Conservation (phyloP, 2,329 filamentous ascomycete species). For the Ophiocordyceps robertsii region DNA sequence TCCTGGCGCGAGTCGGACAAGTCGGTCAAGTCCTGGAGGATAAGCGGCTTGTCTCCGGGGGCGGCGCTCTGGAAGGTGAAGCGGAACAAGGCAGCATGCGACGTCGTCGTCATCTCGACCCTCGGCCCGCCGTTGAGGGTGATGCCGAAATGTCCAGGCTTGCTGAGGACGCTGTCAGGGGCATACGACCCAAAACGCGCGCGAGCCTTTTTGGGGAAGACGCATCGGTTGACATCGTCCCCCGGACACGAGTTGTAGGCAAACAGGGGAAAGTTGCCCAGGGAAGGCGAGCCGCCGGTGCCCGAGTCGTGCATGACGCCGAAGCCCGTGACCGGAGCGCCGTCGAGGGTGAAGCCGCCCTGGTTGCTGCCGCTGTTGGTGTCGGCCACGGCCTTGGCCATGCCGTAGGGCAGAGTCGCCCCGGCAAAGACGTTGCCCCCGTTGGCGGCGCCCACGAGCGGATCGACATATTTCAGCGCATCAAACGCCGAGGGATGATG, state of each 20-base stretch:
- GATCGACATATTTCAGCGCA: constrained; percentile 17
- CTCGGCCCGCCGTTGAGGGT: constrained; percentile 41
- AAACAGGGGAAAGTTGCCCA: constrained; percentile 65
- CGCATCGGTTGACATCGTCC: constrained; percentile 48
- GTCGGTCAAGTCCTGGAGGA: constrained; percentile 53
- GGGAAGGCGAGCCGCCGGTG: constrained; percentile 43
- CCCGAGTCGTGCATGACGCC: constrained; percentile 46
- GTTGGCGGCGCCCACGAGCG: constrained; percentile 19
- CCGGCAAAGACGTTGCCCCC: constrained; percentile 30
- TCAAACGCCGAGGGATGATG: constrained; percentile 11
- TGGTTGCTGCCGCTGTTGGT: constrained; percentile 30
- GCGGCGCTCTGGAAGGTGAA: constrained; percentile 43
- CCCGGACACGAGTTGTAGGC: constrained; percentile 47
- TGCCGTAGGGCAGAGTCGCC: constrained; percentile 29
- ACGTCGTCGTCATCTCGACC: constrained; percentile 54
- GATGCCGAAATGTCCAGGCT: constrained; percentile 53
- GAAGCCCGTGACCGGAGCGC: constrained; percentile 36
- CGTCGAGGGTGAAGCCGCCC: constrained; percentile 42
- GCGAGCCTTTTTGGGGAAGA: constrained; percentile 36
- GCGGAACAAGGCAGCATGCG: constrained; percentile 52
- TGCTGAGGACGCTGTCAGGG: constrained; percentile 37
- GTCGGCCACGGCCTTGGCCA: constrained; percentile 46
- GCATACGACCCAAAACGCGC: constrained; percentile 29
- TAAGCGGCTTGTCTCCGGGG: constrained; percentile 34
- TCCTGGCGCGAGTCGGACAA: constrained; percentile 45